Evolutionary conservation across 2,329 filamentous ascomycete species (phyloP).

Genomic region (Ophiostoma populinum): DNA sequence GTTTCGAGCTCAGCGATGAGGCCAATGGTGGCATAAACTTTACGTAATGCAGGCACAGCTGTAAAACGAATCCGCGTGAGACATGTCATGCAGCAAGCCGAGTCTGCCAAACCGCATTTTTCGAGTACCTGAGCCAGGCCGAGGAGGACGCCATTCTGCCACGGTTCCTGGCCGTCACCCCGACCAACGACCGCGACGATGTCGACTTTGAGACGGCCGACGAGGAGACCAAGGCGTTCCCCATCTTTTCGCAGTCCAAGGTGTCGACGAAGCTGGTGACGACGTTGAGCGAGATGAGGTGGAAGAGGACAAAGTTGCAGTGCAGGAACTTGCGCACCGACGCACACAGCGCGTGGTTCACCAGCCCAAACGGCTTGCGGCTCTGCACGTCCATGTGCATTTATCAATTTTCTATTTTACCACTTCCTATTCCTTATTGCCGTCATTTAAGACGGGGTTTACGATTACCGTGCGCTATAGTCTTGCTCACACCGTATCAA

Average conservation of each 20-base stretch:
- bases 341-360: constrained; percentile 93
- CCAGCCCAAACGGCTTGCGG: constrained; percentile 77
- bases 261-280: constrained; percentile 9
- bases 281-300: no score
- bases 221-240: constrained; percentile 9
- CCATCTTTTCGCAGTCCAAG: not conserved
- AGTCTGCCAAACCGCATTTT: no score
- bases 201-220: constrained; percentile 5
- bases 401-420: no score
- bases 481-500: no score
- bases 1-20: no score
- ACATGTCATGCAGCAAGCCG: no score
- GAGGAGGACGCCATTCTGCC: constrained; percentile 9
- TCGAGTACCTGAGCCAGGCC: constrained; percentile 17
- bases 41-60: no score
- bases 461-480: no score
- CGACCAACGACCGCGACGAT: not conserved
- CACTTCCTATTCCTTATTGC: no score
- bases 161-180: constrained; percentile 1
- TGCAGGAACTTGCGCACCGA: constrained; percentile 80
- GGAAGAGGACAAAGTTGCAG: constrained; percentile 85
- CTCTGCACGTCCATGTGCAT: constrained; percentile 94
- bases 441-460: no score
- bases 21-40: no score
- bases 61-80: no score